phyloP scores from a whole-genome alignment of 306 rosid species.

The Prunus salicina region DNA sequence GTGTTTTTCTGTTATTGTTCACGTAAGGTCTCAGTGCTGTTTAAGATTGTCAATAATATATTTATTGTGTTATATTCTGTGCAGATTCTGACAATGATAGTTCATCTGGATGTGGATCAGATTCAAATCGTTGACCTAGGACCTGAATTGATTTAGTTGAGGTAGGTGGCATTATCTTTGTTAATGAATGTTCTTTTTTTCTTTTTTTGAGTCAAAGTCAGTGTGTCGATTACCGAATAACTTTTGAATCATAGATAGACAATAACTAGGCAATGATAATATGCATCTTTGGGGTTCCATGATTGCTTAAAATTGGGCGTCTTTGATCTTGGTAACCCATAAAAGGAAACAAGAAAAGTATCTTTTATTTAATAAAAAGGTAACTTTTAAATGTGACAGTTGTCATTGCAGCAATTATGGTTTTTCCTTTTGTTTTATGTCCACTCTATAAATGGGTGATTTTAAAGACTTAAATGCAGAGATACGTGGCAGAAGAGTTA shows the following conservation, averaged over 20 bases:
- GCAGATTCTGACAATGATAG: constrained; percentile 78
- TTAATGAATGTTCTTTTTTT: neutral
- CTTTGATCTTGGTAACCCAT: neutral
- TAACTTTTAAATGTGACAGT: neutral
- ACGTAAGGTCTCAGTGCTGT: neutral
- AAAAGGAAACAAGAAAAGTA: neutral
- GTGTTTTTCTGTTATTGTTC: neutral
- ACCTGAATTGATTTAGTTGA: constrained; percentile 30
- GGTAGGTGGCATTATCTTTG: constrained; percentile 6
- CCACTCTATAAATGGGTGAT: neutral
- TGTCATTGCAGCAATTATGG: neutral
- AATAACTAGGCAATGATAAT: neutral
- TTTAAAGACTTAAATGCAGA: neutral
- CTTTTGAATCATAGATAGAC: neutral
- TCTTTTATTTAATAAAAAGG: neutral
- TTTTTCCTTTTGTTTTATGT: neutral
- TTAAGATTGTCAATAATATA: neutral
- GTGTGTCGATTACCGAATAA: neutral
- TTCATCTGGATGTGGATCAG: constrained; percentile 67
- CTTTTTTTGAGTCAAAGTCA: constrained; percentile 1
- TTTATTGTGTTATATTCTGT: constrained; percentile 14
- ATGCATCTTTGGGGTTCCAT: neutral
- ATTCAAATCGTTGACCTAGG: constrained; percentile 47
- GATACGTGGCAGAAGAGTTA: neutral
- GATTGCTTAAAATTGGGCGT: neutral